Evolutionary conservation across 495 filamentous ascomycete species (phyloP).

Genomic region (Daldinia childiae): DNA sequence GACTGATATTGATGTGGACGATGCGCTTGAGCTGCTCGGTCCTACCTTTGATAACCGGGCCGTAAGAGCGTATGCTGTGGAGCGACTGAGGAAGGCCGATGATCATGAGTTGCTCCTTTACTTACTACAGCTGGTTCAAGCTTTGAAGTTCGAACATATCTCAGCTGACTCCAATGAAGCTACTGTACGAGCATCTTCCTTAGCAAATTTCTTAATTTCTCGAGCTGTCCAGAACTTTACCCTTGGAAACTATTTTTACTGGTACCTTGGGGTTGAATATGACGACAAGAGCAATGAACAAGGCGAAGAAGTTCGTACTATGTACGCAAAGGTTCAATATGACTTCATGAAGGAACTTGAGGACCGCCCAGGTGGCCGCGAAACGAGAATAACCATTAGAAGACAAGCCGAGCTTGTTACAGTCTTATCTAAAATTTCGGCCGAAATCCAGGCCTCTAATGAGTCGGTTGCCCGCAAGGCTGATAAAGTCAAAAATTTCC

Average conservation of each 20-base stretch:
- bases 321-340: conserved; percentile 91
- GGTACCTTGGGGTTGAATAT: conserved; percentile 96
- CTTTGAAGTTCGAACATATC: conserved; percentile 92
- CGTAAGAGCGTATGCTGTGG: conserved; percentile 92
- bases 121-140: conserved; percentile 93
- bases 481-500: conserved; percentile 79
- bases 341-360: conserved; percentile 92
- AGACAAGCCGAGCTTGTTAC: conserved; percentile 91
- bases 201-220: conserved; percentile 88
- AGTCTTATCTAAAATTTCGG: conserved; percentile 87
- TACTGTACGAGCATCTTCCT: conserved; percentile 80
- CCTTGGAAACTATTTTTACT: conserved; percentile 94
- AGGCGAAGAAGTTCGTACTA: conserved; percentile 73
- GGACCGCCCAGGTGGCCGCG: conserved; percentile 67
- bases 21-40: conserved; percentile 92
- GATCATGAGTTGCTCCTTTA: conserved; percentile 94
- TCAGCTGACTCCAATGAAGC: conserved; percentile 65
- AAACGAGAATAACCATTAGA: conserved; percentile 76
- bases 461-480: conserved; percentile 81
- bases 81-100: conserved; percentile 88
- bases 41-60: conserved; percentile 88
- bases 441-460: conserved; percentile 83
- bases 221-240: conserved; percentile 86
- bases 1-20: conserved; percentile 97
- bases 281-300: conserved; percentile 83